Conservation (phyloP, 2,329 filamentous ascomycete species). For the Diplodia mutila region DNA sequence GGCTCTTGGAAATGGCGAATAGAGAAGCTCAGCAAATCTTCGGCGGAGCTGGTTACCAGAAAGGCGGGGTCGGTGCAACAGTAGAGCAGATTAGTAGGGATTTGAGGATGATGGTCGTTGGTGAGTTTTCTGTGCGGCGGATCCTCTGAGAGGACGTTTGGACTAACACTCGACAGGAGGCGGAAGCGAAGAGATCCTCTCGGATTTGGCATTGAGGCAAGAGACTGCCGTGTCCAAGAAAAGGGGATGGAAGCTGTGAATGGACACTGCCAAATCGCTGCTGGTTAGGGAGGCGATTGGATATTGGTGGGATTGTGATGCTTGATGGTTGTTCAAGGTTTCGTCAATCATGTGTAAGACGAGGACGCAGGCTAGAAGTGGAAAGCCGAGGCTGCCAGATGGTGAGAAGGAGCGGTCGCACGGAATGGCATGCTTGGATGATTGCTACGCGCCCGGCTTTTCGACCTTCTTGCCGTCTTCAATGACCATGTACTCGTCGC, state of each 20-base stretch:
- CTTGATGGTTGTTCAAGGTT: background rate
- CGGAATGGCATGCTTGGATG: background rate
- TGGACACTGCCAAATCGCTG: background rate
- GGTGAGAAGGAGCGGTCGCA: background rate
- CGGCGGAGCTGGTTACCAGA: conserved; percentile 58
- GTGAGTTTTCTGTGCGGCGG: background rate
- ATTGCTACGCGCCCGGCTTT: background rate
- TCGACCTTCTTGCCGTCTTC: conserved; percentile 40
- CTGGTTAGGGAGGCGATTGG: background rate
- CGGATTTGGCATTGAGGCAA: conserved; percentile 57
- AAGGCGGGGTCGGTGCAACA: conserved; percentile 50
- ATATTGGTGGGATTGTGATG: no score
- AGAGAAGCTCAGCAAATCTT: conserved; percentile 60
- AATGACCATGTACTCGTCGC: conserved; percentile 50
- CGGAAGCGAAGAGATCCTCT: conserved; percentile 60
- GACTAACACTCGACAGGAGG: conserved; percentile 34
- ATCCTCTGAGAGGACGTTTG: background rate
- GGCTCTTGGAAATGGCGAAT: conserved; percentile 55
- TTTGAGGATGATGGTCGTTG: conserved; percentile 54
- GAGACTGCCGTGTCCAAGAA: conserved; percentile 47
- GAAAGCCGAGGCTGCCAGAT: background rate
- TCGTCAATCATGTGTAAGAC: background rate
- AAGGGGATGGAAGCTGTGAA: conserved; percentile 50
- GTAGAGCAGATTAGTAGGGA: conserved; percentile 60
- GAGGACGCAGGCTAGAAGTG: background rate